These are phyloP conservation scores for Pleomassaria siparia DNA, from an alignment of 2,329 filamentous ascomycete genomes.

Conservation along the genomic window DNA sequence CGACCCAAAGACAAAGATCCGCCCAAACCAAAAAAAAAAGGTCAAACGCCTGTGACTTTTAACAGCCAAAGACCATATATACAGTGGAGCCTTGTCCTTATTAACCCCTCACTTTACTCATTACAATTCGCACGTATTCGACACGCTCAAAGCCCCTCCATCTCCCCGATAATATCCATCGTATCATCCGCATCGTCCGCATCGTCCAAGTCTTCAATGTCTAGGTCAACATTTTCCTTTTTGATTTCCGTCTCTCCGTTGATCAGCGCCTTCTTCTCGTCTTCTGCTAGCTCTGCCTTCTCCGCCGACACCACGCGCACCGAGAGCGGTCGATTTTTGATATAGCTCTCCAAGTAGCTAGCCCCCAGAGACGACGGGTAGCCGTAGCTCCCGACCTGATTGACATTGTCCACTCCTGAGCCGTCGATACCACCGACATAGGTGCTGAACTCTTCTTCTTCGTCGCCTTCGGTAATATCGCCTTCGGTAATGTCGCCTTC, in stretches of 20 bases:
- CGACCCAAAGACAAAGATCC: neutral
- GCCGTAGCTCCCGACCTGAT: constrained; percentile 37
- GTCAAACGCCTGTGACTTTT: neutral
- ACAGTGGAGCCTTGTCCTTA: neutral
- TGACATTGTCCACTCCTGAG: constrained; percentile 36
- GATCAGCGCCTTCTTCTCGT: constrained; percentile 25
- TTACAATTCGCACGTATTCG: neutral
- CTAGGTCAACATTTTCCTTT: constrained; percentile 6
- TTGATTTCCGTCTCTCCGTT: constrained; percentile 6
- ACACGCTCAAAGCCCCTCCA: constrained; percentile 34
- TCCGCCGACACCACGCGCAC: constrained; percentile 39
- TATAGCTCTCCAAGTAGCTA: constrained; percentile 43
- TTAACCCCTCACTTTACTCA: neutral
- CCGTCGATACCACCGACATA: constrained; percentile 41
- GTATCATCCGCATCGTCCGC: constrained; percentile 10
- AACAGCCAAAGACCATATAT: neutral
- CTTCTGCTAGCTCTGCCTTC: constrained; percentile 27
- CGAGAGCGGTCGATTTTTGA: constrained; percentile 38
- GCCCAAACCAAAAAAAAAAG: neutral
- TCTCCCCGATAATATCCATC: constrained; percentile 35
- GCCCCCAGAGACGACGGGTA: constrained; percentile 39
- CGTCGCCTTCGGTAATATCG: constrained; percentile 14
- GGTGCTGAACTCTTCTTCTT: constrained; percentile 31
- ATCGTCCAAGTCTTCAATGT: constrained; percentile 7
- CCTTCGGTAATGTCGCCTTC: constrained; percentile 18